A percentile compares a stretch with the other conserved stretches of the same genome.
Evolutionary conservation across 2,329 filamentous ascomycete genomes (phyloP).

Genomic region (Dryadomyces quercus-mongolicae): DNA sequence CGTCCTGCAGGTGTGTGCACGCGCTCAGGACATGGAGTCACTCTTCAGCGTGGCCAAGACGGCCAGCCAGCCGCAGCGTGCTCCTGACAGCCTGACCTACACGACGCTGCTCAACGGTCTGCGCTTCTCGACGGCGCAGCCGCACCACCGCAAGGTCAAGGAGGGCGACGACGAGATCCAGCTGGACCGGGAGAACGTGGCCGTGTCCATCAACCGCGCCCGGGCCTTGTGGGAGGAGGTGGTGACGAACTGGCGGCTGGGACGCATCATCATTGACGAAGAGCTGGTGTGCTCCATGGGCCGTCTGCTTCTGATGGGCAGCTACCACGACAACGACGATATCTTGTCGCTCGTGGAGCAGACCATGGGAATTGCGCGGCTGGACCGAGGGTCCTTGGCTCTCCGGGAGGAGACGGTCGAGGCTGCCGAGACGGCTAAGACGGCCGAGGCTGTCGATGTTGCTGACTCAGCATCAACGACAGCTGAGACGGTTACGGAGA

Average conservation of each 20-base stretch:
- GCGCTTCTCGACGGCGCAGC: conserved; percentile 30
- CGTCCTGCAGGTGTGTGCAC: conserved; percentile 68
- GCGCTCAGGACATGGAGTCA: conserved; percentile 63
- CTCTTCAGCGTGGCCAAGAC: conserved; percentile 67
- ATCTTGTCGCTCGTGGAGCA: conserved; percentile 68
- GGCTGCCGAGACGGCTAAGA: not conserved
- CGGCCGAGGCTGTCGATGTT: not conserved
- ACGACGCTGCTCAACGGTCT: conserved; percentile 74
- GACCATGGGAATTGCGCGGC: conserved; percentile 62
- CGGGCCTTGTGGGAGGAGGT: conserved; percentile 74
- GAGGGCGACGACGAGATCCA: conserved; percentile 1
- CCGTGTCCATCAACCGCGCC: conserved; percentile 49
- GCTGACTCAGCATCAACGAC: not conserved
- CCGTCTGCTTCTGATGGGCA: conserved; percentile 56
- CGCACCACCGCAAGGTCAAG: conserved; percentile 11
- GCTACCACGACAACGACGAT: conserved; percentile 53
- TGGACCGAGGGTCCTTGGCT: conserved; percentile 16
- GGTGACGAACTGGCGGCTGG: conserved; percentile 60
- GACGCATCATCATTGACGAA: conserved; percentile 63
- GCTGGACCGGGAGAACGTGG: conserved; percentile 16
- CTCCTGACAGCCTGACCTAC: conserved; percentile 64
- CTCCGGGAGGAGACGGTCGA: not conserved
- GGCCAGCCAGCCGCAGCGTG: conserved; percentile 49
- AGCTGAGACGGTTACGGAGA: not conserved
- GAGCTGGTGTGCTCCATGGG: conserved; percentile 72